phyloP scores from a whole-genome alignment of 345 rosid species.

The Gossypium herbaceum region DNA sequence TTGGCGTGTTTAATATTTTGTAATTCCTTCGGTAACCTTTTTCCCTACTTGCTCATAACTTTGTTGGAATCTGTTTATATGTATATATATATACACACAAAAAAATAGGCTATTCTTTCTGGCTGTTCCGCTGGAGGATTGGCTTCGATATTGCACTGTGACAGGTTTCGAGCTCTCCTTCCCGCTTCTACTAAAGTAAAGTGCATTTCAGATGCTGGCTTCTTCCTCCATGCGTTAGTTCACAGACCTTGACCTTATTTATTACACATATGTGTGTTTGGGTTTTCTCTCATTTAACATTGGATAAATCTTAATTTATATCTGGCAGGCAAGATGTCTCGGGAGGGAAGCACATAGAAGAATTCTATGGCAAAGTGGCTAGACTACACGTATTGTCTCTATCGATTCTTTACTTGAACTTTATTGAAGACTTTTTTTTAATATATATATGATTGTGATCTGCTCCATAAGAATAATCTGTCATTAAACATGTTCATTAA shows the following conservation, averaged over 20 bases:
- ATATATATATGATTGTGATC: neutral
- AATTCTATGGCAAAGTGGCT: slow-evolving; percentile 64
- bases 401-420: neutral
- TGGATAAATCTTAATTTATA: slow-evolving; percentile 10
- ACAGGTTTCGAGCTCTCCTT: slow-evolving; percentile 60
- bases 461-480: neutral
- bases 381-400: slow-evolving; percentile 52
- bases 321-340: slow-evolving; percentile 62
- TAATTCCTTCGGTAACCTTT: neutral
- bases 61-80: neutral
- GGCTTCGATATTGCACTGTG: slow-evolving; percentile 83
- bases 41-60: neutral
- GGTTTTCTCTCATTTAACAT: slow-evolving; percentile 3
- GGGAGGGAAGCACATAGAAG: slow-evolving; percentile 55
- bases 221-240: slow-evolving; percentile 72
- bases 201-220: slow-evolving; percentile 94
- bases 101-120: slow-evolving; percentile 69
- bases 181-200: slow-evolving; percentile 68
- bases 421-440: neutral
- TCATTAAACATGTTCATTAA: too few relatives aligned
- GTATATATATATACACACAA: neutral
- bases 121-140: slow-evolving; percentile 98
- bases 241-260: neutral
- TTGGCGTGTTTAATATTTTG: neutral
- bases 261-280: neutral